These are phyloP conservation scores for Nemophila menziesii DNA, from an alignment of 257 asterid genomes.

Conservation along the genomic window DNA sequence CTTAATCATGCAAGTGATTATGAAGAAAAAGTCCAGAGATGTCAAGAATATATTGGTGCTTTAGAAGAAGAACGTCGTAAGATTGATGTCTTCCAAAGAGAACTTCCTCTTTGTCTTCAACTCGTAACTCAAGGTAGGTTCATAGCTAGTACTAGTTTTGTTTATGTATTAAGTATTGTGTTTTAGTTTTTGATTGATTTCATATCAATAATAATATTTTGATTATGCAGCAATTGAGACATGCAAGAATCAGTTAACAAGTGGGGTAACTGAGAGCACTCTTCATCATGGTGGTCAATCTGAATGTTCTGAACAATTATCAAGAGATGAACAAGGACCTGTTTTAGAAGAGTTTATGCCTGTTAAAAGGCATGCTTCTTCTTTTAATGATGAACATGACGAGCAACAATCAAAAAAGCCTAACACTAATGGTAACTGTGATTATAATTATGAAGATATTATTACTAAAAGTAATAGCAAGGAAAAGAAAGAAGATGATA, in stretches of 20 bases:
- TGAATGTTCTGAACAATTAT: constrained; percentile 68
- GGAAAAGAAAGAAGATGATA: constrained; percentile 12
- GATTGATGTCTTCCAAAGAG: constrained; percentile 89
- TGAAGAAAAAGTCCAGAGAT: constrained; percentile 40
- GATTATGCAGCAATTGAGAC: constrained; percentile 61
- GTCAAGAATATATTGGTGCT: constrained; percentile 47
- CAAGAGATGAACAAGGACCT: constrained; percentile 48
- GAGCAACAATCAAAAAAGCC: constrained; percentile 18
- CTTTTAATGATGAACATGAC: constrained; percentile 11
- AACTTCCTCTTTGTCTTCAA: constrained; percentile 84
- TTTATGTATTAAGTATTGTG: not conserved
- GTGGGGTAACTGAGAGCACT: constrained; percentile 29
- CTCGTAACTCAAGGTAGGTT: constrained; percentile 79
- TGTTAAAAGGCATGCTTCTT: constrained; percentile 23
- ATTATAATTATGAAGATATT: constrained; percentile 2
- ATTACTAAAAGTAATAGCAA: constrained; percentile 7
- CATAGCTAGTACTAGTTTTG: not conserved
- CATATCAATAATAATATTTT: not conserved
- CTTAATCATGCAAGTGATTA: constrained; percentile 15
- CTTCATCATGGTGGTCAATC: constrained; percentile 30
- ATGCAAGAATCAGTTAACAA: constrained; percentile 59
- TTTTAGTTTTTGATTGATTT: not conserved
- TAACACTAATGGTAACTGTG: constrained; percentile 8
- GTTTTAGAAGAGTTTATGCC: constrained; percentile 57
- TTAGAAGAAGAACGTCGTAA: constrained; percentile 68